These are phyloP conservation scores for Suzukiozyma palmioleophila DNA, from an alignment of 1,139 yeast genomes.

Conservation along the genomic window DNA sequence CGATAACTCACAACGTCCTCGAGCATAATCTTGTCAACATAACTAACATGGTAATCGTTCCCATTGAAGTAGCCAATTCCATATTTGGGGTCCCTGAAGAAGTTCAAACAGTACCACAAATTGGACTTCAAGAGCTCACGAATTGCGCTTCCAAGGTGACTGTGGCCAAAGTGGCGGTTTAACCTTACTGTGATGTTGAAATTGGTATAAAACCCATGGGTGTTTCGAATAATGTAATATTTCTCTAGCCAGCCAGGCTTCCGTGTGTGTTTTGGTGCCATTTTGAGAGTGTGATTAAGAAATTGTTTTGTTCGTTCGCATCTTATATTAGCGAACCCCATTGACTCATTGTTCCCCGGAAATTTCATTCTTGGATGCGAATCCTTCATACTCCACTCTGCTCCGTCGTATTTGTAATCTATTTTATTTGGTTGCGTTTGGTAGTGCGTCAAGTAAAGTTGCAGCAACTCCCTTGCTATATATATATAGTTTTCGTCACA, in stretches of 20 bases:
- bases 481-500: too few species aligned
- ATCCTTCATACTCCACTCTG: too few species aligned
- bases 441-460: too few species aligned
- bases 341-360: too few species aligned
- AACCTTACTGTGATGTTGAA: constrained; percentile 26
- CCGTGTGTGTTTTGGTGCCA: constrained; percentile 8
- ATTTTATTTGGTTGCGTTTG: too few species aligned
- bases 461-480: too few species aligned
- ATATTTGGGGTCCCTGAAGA: constrained; percentile 13
- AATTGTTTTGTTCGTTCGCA: too few species aligned
- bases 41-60: constrained; percentile 15
- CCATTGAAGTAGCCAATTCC: constrained; percentile 7
- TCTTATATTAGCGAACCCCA: too few species aligned
- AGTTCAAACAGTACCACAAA: constrained; percentile 20
- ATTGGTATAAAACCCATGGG: constrained; percentile 21
- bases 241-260: constrained; percentile 18
- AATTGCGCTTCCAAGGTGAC: constrained; percentile 23
- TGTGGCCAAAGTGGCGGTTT: constrained; percentile 13
- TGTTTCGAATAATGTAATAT: constrained; percentile 24
- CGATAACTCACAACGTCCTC: constrained; percentile 23
- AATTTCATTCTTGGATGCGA: too few species aligned
- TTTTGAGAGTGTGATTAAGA: background rate
- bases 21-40: constrained; percentile 18
- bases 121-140: constrained; percentile 16
- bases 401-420: too few species aligned